Conservation (phyloP, 129 eudicot genomes). For the Helianthus annuus region HanXRQr2.0-SUNRISE NC_035443.2:13507961-13508460, state of each 20-base stretch:
- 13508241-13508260: conserved; percentile 60
- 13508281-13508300: conserved; percentile 62
- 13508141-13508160: neutral
- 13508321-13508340: conserved; percentile 78
- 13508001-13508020: too few species aligned
- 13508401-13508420: conserved; percentile 89
- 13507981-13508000: too few species aligned
- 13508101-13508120: neutral
- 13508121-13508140: conserved; percentile 2
- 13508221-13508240: conserved; percentile 28
- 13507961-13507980: too few species aligned
- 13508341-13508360: conserved; percentile 91
- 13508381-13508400: conserved; percentile 27
- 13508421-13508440: conserved; percentile 82
- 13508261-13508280: conserved; percentile 64
- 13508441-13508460: conserved; percentile 12
- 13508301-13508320: conserved; percentile 27
- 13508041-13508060: neutral
- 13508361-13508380: conserved; percentile 45
- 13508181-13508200: conserved; percentile 15
- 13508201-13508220: conserved; percentile 33
- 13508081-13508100: neutral
- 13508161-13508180: neutral
- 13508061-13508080: neutral
- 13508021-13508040: neutral